phyloP scores from a whole-genome alignment of 805 yeast species.

The Pichia manshurica region DNA sequence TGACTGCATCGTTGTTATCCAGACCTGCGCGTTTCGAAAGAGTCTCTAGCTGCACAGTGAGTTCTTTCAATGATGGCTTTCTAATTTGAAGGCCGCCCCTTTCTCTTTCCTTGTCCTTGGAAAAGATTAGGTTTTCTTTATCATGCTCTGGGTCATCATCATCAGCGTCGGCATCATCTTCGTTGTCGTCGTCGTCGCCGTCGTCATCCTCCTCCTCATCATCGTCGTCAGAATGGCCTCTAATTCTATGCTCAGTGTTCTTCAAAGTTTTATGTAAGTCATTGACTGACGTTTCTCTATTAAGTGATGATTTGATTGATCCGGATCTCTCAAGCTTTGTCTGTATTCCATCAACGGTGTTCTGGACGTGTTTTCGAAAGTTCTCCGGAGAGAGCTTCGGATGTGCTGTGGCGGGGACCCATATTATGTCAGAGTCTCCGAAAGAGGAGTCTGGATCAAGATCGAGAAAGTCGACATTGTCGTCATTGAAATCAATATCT shows the following conservation, averaged over 20 bases:
- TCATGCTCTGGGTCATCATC: neutral
- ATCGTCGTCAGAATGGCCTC: too few relatives aligned
- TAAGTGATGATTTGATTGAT: conserved; percentile 24
- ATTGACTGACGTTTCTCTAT: conserved; percentile 16
- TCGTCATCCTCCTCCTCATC: conserved; percentile 3
- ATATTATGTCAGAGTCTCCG: conserved; percentile 38
- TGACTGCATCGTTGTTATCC: conserved; percentile 73
- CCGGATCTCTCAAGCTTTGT: conserved; percentile 32
- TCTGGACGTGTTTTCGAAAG: conserved; percentile 60
- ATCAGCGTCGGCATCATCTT: neutral
- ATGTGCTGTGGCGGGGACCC: conserved; percentile 96
- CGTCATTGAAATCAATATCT: conserved; percentile 23
- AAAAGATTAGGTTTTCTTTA: neutral
- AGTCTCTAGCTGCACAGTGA: conserved; percentile 69
- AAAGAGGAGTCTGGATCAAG: conserved; percentile 14
- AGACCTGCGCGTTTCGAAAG: conserved; percentile 73
- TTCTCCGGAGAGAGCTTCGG: conserved; percentile 95
- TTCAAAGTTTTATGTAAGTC: too few relatives aligned
- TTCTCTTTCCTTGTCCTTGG: conserved; percentile 8
- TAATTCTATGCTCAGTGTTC: too few relatives aligned
- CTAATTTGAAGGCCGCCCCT: conserved; percentile 3
- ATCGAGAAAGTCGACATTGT: conserved; percentile 14
- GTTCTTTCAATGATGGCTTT: conserved; percentile 60
- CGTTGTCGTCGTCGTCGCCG: neutral
- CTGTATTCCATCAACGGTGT: conserved; percentile 44